Conservation (phyloP, 148 eudicot genomes). For the Diospyros lotus region DNA sequence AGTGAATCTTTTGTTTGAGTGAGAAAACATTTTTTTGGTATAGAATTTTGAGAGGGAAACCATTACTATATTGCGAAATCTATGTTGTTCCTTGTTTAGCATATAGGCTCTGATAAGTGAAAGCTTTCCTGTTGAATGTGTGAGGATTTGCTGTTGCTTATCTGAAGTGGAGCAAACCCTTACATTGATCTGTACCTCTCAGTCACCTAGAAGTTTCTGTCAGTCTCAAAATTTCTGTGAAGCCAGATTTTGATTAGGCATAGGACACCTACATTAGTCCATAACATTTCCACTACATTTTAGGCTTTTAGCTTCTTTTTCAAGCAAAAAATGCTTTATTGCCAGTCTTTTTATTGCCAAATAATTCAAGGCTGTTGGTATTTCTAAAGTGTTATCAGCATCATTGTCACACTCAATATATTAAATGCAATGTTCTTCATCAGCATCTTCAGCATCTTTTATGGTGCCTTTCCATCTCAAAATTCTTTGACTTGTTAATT, state of each 20-base stretch:
- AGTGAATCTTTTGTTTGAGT: not conserved
- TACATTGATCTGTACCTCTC: too few species aligned
- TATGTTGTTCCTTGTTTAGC: not conserved
- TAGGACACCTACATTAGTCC: not conserved
- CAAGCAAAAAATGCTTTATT: not conserved
- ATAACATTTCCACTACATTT: not conserved
- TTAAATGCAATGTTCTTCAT: not conserved
- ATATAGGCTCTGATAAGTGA: not conserved
- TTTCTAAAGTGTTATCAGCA: not conserved
- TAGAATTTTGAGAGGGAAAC: not conserved
- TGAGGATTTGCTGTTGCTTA: not conserved
- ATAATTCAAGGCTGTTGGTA: not conserved
- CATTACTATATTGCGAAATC: not conserved
- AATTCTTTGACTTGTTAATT: not conserved
- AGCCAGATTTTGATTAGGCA: too few species aligned
- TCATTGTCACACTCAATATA: not conserved
- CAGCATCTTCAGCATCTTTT: not conserved
- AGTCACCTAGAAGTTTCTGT: too few species aligned
- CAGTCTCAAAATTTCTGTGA: too few species aligned
- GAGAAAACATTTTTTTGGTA: not conserved
- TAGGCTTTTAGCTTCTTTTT: not conserved
- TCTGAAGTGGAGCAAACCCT: too few species aligned
- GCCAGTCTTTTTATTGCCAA: not conserved
- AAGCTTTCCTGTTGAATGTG: not conserved
- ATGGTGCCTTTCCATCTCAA: not conserved